A percentile compares a stretch with the other conserved stretches of the same genome.
These are phyloP conservation scores for Penicillium fimorum DNA, from an alignment of 495 filamentous ascomycete genomes.

Conservation along the genomic window DNA sequence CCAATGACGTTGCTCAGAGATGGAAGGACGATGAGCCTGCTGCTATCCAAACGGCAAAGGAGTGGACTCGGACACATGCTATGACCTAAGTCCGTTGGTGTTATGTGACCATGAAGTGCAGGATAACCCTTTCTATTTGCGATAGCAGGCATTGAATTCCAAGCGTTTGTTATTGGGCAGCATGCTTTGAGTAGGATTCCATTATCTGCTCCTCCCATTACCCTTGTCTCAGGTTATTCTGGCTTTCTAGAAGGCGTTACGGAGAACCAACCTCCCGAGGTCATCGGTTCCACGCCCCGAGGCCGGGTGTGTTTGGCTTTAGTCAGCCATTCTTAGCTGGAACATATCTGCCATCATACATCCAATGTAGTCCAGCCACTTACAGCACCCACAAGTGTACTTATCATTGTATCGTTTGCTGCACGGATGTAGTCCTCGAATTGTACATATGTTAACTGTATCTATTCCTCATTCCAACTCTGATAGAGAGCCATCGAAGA, in stretches of 20 bases:
- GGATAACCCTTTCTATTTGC: conserved; percentile 12
- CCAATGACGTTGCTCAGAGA: conserved; percentile 94
- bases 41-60: conserved; percentile 83
- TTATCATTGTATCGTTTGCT: not conserved
- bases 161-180: conserved; percentile 3
- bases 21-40: conserved; percentile 96
- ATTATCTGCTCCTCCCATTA: conserved; percentile 5
- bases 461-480: not conserved
- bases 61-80: conserved; percentile 84
- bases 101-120: conserved; percentile 43
- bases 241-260: conserved; percentile 20
- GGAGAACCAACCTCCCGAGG: conserved; percentile 16
- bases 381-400: not conserved
- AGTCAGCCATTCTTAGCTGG: not conserved
- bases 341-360: not conserved
- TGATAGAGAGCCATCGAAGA: not conserved
- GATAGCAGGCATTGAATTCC: conserved; percentile 12
- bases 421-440: not conserved
- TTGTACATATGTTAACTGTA: not conserved
- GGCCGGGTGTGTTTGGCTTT: not conserved
- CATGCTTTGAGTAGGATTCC: conserved; percentile 11
- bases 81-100: conserved; percentile 44
- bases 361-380: not conserved
- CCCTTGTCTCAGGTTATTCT: conserved; percentile 2
- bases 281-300: too few species aligned